phyloP scores from a whole-genome alignment of 345 rosid species.

The Camelina laxa region DNA sequence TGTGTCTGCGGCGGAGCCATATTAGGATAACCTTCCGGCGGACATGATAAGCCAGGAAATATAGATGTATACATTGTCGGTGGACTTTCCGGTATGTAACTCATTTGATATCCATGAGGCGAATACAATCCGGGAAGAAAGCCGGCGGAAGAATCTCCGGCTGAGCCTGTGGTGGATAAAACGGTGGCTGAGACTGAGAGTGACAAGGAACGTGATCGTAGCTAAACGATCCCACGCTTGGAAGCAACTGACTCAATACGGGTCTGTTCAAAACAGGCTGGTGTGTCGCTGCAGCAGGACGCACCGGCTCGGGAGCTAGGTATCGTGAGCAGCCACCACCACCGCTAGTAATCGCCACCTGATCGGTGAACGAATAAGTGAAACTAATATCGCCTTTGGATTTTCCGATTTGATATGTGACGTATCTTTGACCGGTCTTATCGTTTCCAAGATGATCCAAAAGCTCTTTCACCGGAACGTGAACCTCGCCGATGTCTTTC shows the following conservation, averaged over 20 bases:
- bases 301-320: slow-evolving; percentile 21
- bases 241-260: slow-evolving; percentile 41
- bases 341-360: not conserved
- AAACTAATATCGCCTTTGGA: slow-evolving; percentile 37
- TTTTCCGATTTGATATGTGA: slow-evolving; percentile 38
- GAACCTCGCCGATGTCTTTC: slow-evolving; percentile 42
- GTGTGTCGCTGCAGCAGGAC: not conserved
- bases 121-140: slow-evolving; percentile 30
- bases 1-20: slow-evolving; percentile 30
- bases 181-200: slow-evolving; percentile 12
- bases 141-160: slow-evolving; percentile 23
- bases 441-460: slow-evolving; percentile 44
- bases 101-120: slow-evolving; percentile 28
- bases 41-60: slow-evolving; percentile 38
- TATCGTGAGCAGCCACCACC: slow-evolving; percentile 10
- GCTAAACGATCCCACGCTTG: slow-evolving; percentile 43
- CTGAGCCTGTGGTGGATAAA: slow-evolving; percentile 23
- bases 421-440: slow-evolving; percentile 42
- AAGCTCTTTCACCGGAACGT: slow-evolving; percentile 42
- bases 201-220: slow-evolving; percentile 21
- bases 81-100: slow-evolving; percentile 17
- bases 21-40: slow-evolving; percentile 40
- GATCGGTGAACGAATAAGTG: slow-evolving; percentile 29
- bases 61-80: slow-evolving; percentile 14
- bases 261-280: slow-evolving; percentile 29